Evolutionary conservation across 805 yeast species (phyloP).

Genomic region (Ogataea dorogensis): DNA sequence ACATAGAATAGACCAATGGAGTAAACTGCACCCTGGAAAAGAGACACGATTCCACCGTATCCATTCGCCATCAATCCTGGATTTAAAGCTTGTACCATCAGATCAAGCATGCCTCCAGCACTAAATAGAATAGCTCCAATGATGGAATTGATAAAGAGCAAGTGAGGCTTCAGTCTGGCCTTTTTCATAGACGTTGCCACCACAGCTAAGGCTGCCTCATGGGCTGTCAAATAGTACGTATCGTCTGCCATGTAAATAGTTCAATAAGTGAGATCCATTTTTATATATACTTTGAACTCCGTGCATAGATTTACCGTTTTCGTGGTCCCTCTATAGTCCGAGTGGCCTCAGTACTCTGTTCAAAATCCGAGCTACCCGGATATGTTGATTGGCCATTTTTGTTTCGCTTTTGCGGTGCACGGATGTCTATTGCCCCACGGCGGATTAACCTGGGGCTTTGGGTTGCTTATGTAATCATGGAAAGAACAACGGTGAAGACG

Average conservation of each 20-base stretch:
- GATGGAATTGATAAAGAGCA: conserved; percentile 60
- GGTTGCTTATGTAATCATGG: conserved; percentile 32
- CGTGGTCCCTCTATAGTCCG: conserved; percentile 6
- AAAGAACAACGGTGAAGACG: conserved; percentile 53
- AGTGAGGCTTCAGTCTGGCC: conserved; percentile 60
- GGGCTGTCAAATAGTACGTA: conserved; percentile 63
- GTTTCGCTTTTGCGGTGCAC: conserved; percentile 1
- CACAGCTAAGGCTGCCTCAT: conserved; percentile 80
- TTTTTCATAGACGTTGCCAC: conserved; percentile 87
- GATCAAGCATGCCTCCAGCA: conserved; percentile 70
- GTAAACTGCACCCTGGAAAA: conserved; percentile 61
- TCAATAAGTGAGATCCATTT: neutral
- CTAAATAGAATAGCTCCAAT: conserved; percentile 70
- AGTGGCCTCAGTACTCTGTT: neutral
- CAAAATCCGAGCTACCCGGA: conserved; percentile 13
- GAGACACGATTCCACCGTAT: conserved; percentile 52
- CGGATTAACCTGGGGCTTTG: neutral
- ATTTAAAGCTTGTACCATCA: conserved; percentile 52
- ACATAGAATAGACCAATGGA: conserved; percentile 77
- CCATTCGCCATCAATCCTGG: conserved; percentile 38
- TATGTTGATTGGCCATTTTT: conserved; percentile 9
- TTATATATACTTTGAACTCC: neutral
- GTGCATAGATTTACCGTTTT: conserved; percentile 5
- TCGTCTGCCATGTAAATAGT: conserved; percentile 39
- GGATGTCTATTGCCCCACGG: conserved; percentile 7